Evolutionary conservation across 129 eudicot genomes (phyloP).

Genomic region (Chrysanthemum seticuspe): DNA sequence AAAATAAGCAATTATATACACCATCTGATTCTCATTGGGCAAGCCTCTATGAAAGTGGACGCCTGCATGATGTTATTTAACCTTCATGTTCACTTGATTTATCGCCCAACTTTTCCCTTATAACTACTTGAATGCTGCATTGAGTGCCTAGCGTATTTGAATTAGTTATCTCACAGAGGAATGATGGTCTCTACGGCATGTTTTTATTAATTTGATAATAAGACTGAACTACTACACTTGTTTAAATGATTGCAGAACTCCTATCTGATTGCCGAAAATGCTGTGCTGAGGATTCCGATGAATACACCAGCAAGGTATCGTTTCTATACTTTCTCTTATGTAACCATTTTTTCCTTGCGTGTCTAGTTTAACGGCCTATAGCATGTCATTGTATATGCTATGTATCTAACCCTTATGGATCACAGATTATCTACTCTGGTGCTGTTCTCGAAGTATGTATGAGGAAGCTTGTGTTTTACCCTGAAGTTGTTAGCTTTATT

Average conservation of each 20-base stretch:
- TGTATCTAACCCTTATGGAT: conserved; percentile 19
- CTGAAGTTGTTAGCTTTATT: conserved; percentile 83
- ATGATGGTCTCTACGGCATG: no score
- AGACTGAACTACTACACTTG: conserved; percentile 11
- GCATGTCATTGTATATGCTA: conserved; percentile 2
- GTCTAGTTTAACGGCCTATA: background rate
- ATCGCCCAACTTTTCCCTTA: no score
- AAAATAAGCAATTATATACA: no score
- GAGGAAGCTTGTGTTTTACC: conserved; percentile 95
- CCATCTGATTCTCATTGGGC: no score
- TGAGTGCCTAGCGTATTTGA: no score
- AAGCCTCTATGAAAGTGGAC: no score
- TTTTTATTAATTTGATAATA: background rate
- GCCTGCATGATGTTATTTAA: no score
- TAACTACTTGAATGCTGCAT: background rate
- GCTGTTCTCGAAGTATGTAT: conserved; percentile 83
- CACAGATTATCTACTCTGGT: conserved; percentile 77
- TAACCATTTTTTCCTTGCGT: background rate
- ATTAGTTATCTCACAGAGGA: no score
- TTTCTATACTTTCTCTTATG: conserved; percentile 18
- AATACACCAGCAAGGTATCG: conserved; percentile 68
- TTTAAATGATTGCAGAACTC: conserved; percentile 50
- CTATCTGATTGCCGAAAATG: conserved; percentile 88
- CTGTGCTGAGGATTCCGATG: conserved; percentile 91
- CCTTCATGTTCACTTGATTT: no score